Evolutionary conservation across 148 eudicot genomes (phyloP), one percentile per base, ranked within the genome.

Genomic region (Heliosperma pusillum): DNA sequence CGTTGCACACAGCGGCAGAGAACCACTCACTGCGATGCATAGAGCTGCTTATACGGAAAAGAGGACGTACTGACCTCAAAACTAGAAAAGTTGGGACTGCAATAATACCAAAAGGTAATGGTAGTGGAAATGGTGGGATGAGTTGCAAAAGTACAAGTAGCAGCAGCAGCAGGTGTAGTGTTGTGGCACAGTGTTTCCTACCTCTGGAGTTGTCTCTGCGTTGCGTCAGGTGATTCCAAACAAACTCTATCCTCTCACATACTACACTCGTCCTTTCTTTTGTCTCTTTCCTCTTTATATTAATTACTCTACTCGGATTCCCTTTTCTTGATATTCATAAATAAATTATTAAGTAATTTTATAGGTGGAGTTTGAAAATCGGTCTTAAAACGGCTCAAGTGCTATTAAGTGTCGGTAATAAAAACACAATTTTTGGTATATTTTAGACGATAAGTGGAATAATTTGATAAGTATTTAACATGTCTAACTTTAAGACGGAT

Each of bases 1-100:
- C 85, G 19, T 74, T 82, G 64, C 85, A 82, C 74, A 82, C 85
- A 1, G 85, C 85, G 19, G 85, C 82, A 29, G 82, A 74, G 75
- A 72, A 78, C 44, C 81, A 82, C 73, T 19, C 82, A 25, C 11
- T 2, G 0, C 63, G 70, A 2, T 82, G 85, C 70, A 75, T 82
- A 27, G 85, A 82, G 77, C 60, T 82, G n/a, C 45, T 82, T 19
- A 26, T 82, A 1, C 72, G 81, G 5, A 82, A 82, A 71, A 40
- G 82, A 58, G 85, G 73, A 7, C 85, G 85, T 50, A 78, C 85
- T 40, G 85, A 82, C 17, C 44, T 82, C 15, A 82, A 71, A 40
- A 82, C 82, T 0, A 82, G 63, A 47, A 70, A 74, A 57, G 27
- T 7, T n/a, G 8, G 6, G 6, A 36, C 42, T 13, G 36, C 15